phyloP scores from a whole-genome alignment of 2,329 filamentous ascomycete species.

The Sporothrix humicola region DNA sequence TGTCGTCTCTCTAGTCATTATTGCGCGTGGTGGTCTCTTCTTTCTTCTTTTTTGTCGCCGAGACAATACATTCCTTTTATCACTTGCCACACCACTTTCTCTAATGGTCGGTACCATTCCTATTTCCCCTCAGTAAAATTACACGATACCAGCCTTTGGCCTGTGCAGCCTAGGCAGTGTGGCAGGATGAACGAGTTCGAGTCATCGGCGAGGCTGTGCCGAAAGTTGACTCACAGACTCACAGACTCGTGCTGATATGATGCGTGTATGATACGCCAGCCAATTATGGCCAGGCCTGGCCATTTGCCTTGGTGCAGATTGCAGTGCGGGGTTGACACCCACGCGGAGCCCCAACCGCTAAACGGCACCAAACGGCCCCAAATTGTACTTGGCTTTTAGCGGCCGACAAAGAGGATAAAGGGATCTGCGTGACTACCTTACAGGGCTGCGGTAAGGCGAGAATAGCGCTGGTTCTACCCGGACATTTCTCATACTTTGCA shows the following conservation, averaged over 20 bases:
- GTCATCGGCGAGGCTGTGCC: conserved; percentile 27
- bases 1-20: neutral
- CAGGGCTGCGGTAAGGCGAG: neutral
- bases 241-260: neutral
- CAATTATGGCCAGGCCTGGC: too few relatives aligned
- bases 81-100: neutral
- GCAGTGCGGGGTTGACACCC: neutral
- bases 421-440: neutral
- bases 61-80: conserved; percentile 3
- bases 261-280: too few relatives aligned
- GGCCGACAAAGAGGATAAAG: neutral
- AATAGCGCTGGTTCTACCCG: neutral
- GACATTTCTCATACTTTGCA: neutral
- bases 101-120: neutral
- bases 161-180: neutral
- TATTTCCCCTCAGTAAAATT: neutral
- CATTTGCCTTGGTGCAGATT: too few relatives aligned
- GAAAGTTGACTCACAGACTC: neutral
- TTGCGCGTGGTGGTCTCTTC: neutral
- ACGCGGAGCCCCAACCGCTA: neutral
- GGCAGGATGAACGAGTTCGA: neutral
- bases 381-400: neutral
- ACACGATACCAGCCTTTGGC: too few relatives aligned
- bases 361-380: neutral
- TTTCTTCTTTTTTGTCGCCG: neutral